Conservation (phyloP, 176 grass and related monocot genomes). For the Oryza glumipatula region DNA sequence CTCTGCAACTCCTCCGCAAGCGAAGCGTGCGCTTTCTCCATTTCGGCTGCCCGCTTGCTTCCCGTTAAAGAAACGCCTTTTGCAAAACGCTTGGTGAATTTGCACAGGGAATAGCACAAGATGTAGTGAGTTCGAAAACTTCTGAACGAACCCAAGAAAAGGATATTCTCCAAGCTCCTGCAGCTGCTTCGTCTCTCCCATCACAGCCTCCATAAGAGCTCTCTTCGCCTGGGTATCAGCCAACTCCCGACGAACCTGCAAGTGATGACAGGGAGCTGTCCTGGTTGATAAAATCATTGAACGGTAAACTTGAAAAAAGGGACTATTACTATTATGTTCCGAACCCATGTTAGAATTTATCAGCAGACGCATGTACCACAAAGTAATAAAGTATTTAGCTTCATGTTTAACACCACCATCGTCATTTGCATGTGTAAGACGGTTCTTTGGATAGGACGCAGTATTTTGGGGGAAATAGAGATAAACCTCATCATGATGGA, state of each 20-base stretch:
- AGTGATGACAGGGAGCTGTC: background rate
- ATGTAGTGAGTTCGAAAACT: background rate
- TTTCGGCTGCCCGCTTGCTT: constrained; percentile 61
- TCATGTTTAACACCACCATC: background rate
- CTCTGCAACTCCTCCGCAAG: constrained; percentile 67
- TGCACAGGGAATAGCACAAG: background rate
- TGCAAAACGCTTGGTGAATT: background rate
- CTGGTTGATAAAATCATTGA: background rate
- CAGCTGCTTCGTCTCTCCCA: constrained; percentile 63
- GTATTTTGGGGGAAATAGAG: background rate
- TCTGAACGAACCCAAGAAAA: constrained; percentile 11
- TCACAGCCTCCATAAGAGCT: constrained; percentile 67
- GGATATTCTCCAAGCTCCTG: constrained; percentile 81
- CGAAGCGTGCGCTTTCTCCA: constrained; percentile 58
- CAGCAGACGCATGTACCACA: background rate
- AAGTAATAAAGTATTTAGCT: background rate
- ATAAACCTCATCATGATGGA: constrained; percentile 48
- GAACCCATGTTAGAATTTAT: background rate
- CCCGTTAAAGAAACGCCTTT: constrained; percentile 56
- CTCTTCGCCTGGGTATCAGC: constrained; percentile 59
- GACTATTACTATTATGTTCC: background rate
- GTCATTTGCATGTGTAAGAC: background rate
- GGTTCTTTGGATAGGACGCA: background rate
- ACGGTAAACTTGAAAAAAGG: background rate
- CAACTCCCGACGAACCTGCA: constrained; percentile 61